Conservation (phyloP, 2,329 filamentous ascomycete species). For the Nemania sp. region DNA sequence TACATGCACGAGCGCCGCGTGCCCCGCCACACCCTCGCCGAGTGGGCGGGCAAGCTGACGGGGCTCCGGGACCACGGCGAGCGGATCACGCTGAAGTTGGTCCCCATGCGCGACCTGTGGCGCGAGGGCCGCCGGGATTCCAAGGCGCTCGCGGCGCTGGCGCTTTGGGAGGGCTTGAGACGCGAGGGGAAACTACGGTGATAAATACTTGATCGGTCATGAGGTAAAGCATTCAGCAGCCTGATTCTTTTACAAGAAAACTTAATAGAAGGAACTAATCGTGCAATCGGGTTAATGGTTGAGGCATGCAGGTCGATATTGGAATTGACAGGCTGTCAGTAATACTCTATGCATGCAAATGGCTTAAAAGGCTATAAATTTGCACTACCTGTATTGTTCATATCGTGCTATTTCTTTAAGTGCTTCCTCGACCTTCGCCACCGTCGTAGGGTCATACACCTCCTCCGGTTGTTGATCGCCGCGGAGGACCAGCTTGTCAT, state of each 20-base stretch:
- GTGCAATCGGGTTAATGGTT: no score
- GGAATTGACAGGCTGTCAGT: no score
- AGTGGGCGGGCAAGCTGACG: conserved; percentile 61
- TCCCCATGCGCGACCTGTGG: conserved; percentile 61
- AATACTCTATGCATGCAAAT: neutral
- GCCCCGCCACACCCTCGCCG: conserved; percentile 50
- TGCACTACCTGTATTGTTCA: conserved; percentile 52
- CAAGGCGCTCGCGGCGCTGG: conserved; percentile 62
- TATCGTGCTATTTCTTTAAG: conserved; percentile 68
- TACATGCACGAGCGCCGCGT: conserved; percentile 60
- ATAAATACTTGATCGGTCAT: conserved; percentile 3
- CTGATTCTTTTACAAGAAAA: no score
- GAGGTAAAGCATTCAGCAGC: no score
- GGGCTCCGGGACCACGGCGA: conserved; percentile 62
- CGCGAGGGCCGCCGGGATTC: conserved; percentile 59
- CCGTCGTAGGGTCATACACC: conserved; percentile 70
- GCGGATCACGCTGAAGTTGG: conserved; percentile 63
- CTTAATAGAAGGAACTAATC: no score
- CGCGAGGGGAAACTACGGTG: conserved; percentile 45
- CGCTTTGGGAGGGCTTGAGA: conserved; percentile 60
- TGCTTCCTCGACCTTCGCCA: conserved; percentile 68
- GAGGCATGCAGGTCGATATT: no score
- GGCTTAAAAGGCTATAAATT: conserved; percentile 7
- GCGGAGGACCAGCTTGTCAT: conserved; percentile 79
- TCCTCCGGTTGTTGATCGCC: conserved; percentile 69